Evolutionary conservation across 495 filamentous ascomycete species (phyloP).

Genomic region (Mycothermus thermophilus): DNA sequence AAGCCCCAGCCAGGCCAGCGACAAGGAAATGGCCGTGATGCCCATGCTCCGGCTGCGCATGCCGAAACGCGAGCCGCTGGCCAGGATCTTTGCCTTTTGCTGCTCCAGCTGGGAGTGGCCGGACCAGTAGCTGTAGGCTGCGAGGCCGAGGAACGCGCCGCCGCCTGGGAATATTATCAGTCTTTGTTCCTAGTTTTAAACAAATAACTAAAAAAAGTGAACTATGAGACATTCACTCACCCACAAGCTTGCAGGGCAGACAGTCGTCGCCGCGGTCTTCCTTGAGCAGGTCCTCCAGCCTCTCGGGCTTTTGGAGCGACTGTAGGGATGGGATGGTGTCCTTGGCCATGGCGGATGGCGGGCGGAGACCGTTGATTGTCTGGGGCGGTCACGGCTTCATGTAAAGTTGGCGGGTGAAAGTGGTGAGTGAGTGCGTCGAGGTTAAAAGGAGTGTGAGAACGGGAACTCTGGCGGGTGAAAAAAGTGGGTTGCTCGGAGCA

Average conservation of each 20-base stretch:
- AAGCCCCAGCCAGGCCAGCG: conserved; percentile 53
- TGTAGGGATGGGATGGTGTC: conserved; percentile 27
- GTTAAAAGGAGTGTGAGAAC: too few relatives aligned
- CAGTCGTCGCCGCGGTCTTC: conserved; percentile 57
- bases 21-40: conserved; percentile 55
- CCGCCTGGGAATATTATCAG: conserved; percentile 35
- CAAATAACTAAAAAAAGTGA: too few relatives aligned
- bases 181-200: background rate
- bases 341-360: conserved; percentile 22
- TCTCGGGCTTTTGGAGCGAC: conserved; percentile 36
- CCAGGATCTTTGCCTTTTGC: conserved; percentile 54
- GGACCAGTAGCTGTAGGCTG: conserved; percentile 71
- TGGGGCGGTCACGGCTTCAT: too few relatives aligned
- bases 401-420: too few relatives aligned
- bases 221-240: too few relatives aligned
- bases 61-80: conserved; percentile 59
- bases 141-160: conserved; percentile 77
- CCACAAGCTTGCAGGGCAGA: conserved; percentile 50
- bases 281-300: conserved; percentile 39
- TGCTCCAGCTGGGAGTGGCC: conserved; percentile 61
- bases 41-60: conserved; percentile 58
- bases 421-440: too few relatives aligned
- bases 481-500: too few relatives aligned
- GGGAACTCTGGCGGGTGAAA: too few relatives aligned
- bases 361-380: background rate